Conservation (phyloP, 352 stramenopile genomes). For the Phytophthora lateralis region DNA sequence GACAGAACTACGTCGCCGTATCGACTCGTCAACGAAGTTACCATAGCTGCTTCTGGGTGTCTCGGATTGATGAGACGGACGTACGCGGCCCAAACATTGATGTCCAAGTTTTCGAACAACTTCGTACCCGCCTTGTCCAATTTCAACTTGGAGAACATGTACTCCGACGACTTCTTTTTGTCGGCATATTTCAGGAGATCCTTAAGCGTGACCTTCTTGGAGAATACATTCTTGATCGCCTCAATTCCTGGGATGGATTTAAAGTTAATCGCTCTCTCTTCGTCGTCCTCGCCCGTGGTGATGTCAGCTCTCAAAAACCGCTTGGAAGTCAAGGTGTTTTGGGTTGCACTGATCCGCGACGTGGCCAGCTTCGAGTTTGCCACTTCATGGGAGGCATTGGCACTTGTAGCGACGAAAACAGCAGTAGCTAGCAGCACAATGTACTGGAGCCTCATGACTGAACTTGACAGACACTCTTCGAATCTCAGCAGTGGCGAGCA, state of each 20-base stretch:
- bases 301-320: slow-evolving; percentile 7
- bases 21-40: neutral
- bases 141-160: slow-evolving; percentile 4
- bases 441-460: slow-evolving; percentile 3
- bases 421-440: neutral
- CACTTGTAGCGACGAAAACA: neutral
- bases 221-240: slow-evolving; percentile 1
- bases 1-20: slow-evolving; percentile 8
- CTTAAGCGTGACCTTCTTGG: slow-evolving; percentile 5
- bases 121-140: slow-evolving; percentile 6
- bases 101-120: slow-evolving; percentile 11
- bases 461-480: neutral
- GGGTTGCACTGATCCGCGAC: neutral
- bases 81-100: slow-evolving; percentile 12
- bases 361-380: neutral
- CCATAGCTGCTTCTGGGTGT: neutral
- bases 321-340: neutral
- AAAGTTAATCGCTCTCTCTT: slow-evolving; percentile 8
- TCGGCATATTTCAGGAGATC: slow-evolving; percentile 1
- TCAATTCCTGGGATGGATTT: slow-evolving; percentile 3
- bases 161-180: slow-evolving; percentile 1
- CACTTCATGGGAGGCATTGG: neutral
- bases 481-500: too few species aligned
- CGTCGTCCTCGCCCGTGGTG: neutral
- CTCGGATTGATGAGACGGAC: neutral